Percentiles rank a stretch among this genome's conserved stretches.
Conservation (phyloP, 768 basidiomycete species). For the Suillus subaureus region DNA sequence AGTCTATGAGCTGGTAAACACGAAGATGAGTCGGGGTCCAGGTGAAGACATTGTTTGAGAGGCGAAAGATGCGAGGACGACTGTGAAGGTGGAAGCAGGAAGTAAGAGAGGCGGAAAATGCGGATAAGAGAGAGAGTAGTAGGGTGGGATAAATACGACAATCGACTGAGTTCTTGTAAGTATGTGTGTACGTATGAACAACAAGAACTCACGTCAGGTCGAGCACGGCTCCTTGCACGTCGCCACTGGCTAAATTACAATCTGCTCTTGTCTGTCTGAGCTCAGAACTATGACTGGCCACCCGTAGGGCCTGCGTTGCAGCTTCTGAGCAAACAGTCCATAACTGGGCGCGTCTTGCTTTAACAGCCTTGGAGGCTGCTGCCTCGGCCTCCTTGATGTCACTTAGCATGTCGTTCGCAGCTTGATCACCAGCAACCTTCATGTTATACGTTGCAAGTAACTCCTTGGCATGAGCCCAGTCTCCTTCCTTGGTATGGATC, state of each 20-base stretch:
- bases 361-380: slow-evolving; percentile 62
- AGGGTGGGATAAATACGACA: slow-evolving; percentile 74
- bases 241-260: slow-evolving; percentile 77
- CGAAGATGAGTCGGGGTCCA: slow-evolving; percentile 87
- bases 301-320: slow-evolving; percentile 66
- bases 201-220: slow-evolving; percentile 68
- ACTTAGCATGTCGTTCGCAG: slow-evolving; percentile 54
- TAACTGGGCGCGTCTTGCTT: slow-evolving; percentile 64
- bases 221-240: slow-evolving; percentile 80
- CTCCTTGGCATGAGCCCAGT: slow-evolving; percentile 62
- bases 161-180: slow-evolving; percentile 51
- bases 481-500: slow-evolving; percentile 79
- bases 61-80: slow-evolving; percentile 63
- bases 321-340: slow-evolving; percentile 85
- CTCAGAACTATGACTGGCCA: slow-evolving; percentile 69
- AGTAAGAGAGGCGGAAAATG: slow-evolving; percentile 80
- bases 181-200: slow-evolving; percentile 2
- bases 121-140: slow-evolving; percentile 62
- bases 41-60: slow-evolving; percentile 92
- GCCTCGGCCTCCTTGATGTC: slow-evolving; percentile 63
- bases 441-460: slow-evolving; percentile 59
- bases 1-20: slow-evolving; percentile 79
- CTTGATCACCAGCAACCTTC: slow-evolving; percentile 49
- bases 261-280: slow-evolving; percentile 75
- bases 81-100: slow-evolving; percentile 65